Percentiles rank a stretch among this genome's conserved stretches.
Conservation (phyloP, 2,329 filamentous ascomycete genomes). For the Colletotrichum sp. region DNA sequence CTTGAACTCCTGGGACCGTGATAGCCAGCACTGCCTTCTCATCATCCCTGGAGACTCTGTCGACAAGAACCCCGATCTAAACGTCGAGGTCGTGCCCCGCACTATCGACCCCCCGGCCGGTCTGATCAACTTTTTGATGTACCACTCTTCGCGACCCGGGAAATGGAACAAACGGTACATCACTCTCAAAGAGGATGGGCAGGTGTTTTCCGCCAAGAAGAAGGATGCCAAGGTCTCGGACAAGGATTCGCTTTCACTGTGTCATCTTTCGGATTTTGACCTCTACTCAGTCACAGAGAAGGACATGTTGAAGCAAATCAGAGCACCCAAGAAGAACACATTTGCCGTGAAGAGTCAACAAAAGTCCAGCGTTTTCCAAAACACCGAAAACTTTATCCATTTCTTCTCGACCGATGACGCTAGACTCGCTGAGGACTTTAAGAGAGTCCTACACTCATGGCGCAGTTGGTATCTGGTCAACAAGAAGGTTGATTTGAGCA, state of each 20-base stretch:
- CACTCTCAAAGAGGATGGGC: slow-evolving; percentile 75
- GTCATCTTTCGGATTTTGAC: slow-evolving; percentile 90
- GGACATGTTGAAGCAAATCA: slow-evolving; percentile 73
- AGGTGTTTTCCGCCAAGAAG: slow-evolving; percentile 76
- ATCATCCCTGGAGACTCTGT: slow-evolving; percentile 65
- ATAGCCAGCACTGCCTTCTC: slow-evolving; percentile 76
- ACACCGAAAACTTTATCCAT: slow-evolving; percentile 86
- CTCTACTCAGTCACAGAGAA: slow-evolving; percentile 79
- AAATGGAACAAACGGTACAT: slow-evolving; percentile 91
- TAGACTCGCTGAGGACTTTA: slow-evolving; percentile 70
- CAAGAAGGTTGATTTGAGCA: slow-evolving; percentile 61
- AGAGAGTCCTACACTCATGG: slow-evolving; percentile 77
- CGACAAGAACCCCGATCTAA: slow-evolving; percentile 65
- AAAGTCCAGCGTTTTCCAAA: slow-evolving; percentile 82
- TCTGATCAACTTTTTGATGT: slow-evolving; percentile 69
- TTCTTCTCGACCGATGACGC: slow-evolving; percentile 86
- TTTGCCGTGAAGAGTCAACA: slow-evolving; percentile 93
- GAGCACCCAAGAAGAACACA: slow-evolving; percentile 83
- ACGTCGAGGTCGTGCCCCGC: slow-evolving; percentile 66
- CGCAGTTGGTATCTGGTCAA: slow-evolving; percentile 91
- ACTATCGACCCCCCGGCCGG: slow-evolving; percentile 65
- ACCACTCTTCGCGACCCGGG: slow-evolving; percentile 80
- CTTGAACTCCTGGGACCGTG: slow-evolving; percentile 90
- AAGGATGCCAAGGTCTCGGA: slow-evolving; percentile 59
- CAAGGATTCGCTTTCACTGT: slow-evolving; percentile 74